Conservation (phyloP, 176 grass and related monocot species). For the Saccharum officinarum region DNA sequence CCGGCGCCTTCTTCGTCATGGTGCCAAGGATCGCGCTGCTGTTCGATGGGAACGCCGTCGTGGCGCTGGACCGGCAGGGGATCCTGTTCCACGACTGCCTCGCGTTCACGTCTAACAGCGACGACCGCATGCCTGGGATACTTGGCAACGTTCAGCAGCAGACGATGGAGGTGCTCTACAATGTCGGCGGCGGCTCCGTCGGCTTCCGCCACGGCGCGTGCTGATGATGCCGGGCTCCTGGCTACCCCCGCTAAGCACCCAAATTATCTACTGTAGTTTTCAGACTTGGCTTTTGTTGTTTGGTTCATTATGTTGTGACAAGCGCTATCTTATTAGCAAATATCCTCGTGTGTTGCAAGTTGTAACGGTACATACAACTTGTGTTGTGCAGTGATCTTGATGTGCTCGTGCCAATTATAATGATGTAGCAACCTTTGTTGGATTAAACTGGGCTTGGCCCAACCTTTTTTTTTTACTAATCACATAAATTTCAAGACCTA, state of each 20-base stretch:
- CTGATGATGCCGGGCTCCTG: not conserved
- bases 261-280: too few relatives aligned
- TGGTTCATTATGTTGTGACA: too few relatives aligned
- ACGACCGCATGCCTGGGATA: slow-evolving; percentile 19
- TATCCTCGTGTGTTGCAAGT: too few relatives aligned
- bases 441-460: not conserved
- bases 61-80: slow-evolving; percentile 35
- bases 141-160: slow-evolving; percentile 68
- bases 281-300: too few relatives aligned
- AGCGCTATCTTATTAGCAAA: too few relatives aligned
- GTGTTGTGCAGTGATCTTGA: not conserved
- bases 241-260: too few relatives aligned
- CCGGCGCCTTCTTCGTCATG: slow-evolving; percentile 8
- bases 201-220: slow-evolving; percentile 49
- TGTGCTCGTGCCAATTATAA: not conserved
- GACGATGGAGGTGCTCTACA: slow-evolving; percentile 52
- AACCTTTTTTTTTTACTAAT: too few relatives aligned
- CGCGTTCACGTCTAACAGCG: slow-evolving; percentile 38
- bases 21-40: slow-evolving; percentile 43
- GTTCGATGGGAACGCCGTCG: slow-evolving; percentile 21
- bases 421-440: not conserved
- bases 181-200: slow-evolving; percentile 40
- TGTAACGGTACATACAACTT: too few relatives aligned
- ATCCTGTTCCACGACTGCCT: slow-evolving; percentile 56
- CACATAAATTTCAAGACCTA: too few relatives aligned